Evolutionary conservation across 176 grass and related monocot species (phyloP).

Genomic region (Musa acuminata): DNA sequence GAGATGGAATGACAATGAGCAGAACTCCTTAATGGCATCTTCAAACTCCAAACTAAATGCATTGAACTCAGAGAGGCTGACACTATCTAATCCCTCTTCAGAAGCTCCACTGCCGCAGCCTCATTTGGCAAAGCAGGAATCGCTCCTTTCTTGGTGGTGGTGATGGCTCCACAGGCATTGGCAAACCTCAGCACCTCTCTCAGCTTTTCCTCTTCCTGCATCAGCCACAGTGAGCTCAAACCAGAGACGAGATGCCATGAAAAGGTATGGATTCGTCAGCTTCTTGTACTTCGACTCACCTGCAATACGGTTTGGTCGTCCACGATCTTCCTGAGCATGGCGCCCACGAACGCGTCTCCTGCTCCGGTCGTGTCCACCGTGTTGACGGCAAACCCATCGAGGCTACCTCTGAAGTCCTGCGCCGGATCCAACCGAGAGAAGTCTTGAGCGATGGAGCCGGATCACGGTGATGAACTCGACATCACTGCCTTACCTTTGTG

Average conservation of each 20-base stretch:
- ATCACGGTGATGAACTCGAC: no score
- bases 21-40: no score
- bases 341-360: conserved; percentile 9
- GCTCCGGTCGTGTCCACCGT: conserved; percentile 11
- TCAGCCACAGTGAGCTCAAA: not conserved
- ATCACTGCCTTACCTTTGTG: not conserved
- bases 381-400: conserved; percentile 14
- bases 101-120: conserved; percentile 5
- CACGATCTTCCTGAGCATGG: conserved; percentile 6
- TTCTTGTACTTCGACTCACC: not conserved
- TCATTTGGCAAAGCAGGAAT: conserved; percentile 21
- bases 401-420: conserved; percentile 10
- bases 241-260: no score
- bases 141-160: conserved; percentile 14
- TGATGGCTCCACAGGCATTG: conserved; percentile 19
- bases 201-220: conserved; percentile 16
- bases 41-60: no score
- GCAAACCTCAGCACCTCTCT: conserved; percentile 6
- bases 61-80: no score
- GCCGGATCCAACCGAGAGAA: not conserved
- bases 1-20: no score
- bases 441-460: no score
- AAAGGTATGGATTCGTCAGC: not conserved
- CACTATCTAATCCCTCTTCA: not conserved
- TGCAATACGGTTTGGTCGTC: conserved; percentile 8